Evolutionary conservation across 768 basidiomycete genomes (phyloP).

Genomic region (Calocybe gangraenosa): DNA sequence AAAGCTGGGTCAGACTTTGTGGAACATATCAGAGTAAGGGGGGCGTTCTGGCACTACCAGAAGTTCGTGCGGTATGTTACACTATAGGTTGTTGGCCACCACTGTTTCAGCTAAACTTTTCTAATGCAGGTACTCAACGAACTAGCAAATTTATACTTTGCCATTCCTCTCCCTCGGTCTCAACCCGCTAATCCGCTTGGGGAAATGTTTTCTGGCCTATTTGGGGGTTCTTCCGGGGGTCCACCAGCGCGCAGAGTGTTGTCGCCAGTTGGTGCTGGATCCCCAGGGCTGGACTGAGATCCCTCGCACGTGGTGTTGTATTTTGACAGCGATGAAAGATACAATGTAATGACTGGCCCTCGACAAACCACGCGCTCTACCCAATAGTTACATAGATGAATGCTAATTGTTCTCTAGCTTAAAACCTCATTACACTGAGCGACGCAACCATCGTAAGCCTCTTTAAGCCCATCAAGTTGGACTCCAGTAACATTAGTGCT

Average conservation of each 20-base stretch:
- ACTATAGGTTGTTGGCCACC: no score
- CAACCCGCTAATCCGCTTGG: conserved; percentile 78
- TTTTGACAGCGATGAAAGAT: no score
- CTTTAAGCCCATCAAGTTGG: no score
- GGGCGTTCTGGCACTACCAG: conserved; percentile 52
- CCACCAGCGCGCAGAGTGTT: conserved; percentile 35
- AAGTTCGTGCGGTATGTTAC: conserved; percentile 62
- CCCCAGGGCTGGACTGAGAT: conserved; percentile 49
- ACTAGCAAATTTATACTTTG: conserved; percentile 77
- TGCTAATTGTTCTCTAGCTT: conserved; percentile 10
- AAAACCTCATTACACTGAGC: conserved; percentile 12
- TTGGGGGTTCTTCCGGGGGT: conserved; percentile 62
- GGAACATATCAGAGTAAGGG: conserved; percentile 79
- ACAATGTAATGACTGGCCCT: no score
- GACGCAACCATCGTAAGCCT: no score
- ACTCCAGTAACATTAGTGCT: background rate
- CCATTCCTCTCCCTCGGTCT: conserved; percentile 72
- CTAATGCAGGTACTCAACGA: conserved; percentile 71
- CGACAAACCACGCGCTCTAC: no score
- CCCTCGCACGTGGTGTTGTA: no score
- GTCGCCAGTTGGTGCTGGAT: conserved; percentile 33
- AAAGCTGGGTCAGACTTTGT: conserved; percentile 81
- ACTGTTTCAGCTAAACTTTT: no score
- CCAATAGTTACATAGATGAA: background rate
- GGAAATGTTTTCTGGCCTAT: conserved; percentile 84